phyloP scores from a whole-genome alignment of 441 rosid species.

The Geranium incanum region DNA sequence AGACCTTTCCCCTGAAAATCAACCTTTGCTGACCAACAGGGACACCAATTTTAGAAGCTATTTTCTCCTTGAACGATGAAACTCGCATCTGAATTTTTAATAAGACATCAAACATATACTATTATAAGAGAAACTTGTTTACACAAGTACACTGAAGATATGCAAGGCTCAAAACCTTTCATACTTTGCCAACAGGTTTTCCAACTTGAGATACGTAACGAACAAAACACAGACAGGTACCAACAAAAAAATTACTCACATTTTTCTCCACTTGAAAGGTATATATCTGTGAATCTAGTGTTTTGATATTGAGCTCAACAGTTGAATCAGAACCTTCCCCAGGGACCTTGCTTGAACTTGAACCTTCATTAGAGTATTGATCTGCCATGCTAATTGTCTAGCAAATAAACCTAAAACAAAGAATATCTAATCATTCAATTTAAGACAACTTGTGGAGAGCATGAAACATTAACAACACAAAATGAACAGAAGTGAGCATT shows the following conservation, averaged over 20 bases:
- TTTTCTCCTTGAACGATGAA: conserved; percentile 73
- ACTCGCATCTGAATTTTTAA: conserved; percentile 55
- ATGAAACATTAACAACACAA: background rate
- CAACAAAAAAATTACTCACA: conserved; percentile 39
- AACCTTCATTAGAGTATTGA: conserved; percentile 40
- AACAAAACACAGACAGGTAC: background rate
- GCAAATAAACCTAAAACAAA: conserved; percentile 13
- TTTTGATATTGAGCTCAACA: conserved; percentile 73
- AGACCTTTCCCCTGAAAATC: conserved; percentile 85
- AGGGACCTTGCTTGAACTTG: conserved; percentile 39
- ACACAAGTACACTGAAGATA: background rate
- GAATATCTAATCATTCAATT: background rate
- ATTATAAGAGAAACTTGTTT: conserved; percentile 1
- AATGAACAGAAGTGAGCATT: background rate
- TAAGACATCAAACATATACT: background rate
- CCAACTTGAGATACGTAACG: background rate
- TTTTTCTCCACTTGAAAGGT: conserved; percentile 62
- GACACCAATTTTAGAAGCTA: conserved; percentile 59
- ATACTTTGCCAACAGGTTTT: background rate
- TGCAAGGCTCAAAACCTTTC: background rate
- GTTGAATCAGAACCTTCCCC: conserved; percentile 47
- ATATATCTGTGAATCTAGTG: conserved; percentile 66
- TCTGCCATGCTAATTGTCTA: conserved; percentile 54
- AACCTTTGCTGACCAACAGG: conserved; percentile 86
- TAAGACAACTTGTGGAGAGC: background rate